Conservation (phyloP, 495 filamentous ascomycete species). For the Penicillium waksmanii region DNA sequence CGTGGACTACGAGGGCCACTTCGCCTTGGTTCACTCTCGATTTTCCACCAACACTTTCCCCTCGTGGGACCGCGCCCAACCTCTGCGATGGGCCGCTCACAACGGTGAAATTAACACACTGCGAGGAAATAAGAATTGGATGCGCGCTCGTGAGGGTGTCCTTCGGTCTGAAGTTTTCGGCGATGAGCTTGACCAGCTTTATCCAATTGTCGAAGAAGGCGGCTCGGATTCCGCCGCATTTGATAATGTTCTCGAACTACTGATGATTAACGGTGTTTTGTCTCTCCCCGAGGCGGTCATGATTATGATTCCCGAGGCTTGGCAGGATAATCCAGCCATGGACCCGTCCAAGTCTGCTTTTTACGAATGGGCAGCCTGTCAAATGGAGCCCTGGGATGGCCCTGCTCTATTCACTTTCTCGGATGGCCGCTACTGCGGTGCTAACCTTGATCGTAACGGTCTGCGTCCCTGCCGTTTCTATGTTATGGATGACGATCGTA, state of each 20-base stretch:
- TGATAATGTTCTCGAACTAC: conserved; percentile 94
- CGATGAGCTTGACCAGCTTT: conserved; percentile 87
- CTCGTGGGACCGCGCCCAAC: conserved; percentile 98
- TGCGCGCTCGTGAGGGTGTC: conserved; percentile 95
- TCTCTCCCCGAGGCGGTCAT: conserved; percentile 97
- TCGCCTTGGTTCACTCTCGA: conserved; percentile 95
- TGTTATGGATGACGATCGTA: conserved; percentile 95
- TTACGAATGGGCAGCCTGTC: conserved; percentile 99
- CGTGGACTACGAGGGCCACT: conserved; percentile 97
- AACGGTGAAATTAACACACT: conserved; percentile 99
- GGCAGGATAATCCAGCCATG: conserved; percentile 93
- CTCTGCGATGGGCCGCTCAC: conserved; percentile 95
- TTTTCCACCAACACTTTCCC: conserved; percentile 99
- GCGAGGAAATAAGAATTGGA: conserved; percentile 99
- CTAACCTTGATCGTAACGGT: conserved; percentile 98
- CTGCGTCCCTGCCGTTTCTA: conserved; percentile 98
- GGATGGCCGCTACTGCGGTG: conserved; percentile 96
- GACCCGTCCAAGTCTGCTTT: conserved; percentile 96
- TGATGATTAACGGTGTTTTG: conserved; percentile 95
- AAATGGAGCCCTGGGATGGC: conserved; percentile 99
- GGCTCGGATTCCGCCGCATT: conserved; percentile 98
- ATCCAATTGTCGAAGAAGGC: conserved; percentile 96
- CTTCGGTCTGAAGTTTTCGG: conserved; percentile 93
- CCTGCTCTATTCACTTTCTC: conserved; percentile 98
- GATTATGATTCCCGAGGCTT: conserved; percentile 99